Conservation (phyloP, 768 basidiomycete species). For the Kwoniella bestiolae region DNA sequence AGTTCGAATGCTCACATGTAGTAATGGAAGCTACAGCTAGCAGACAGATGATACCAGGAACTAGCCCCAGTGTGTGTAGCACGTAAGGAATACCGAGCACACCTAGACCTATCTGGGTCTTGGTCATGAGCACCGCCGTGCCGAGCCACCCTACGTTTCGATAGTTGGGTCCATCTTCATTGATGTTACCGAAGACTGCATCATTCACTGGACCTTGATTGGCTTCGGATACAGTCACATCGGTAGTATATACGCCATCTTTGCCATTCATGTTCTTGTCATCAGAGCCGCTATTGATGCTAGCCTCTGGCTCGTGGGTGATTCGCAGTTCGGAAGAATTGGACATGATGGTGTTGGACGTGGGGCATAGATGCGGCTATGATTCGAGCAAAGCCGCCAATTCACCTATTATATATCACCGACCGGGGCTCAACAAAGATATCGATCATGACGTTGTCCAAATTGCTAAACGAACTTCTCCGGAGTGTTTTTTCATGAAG, state of each 20-base stretch:
- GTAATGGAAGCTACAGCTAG: slow-evolving; percentile 36
- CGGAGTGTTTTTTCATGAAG: too few species aligned
- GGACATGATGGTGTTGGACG: too few species aligned
- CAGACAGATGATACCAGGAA: slow-evolving; percentile 27
- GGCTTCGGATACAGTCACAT: not conserved
- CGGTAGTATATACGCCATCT: not conserved
- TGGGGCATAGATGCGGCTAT: not conserved
- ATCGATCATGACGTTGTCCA: too few species aligned
- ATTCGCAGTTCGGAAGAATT: not conserved
- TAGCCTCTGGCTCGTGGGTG: not conserved
- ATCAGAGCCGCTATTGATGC: not conserved
- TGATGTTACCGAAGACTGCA: slow-evolving; percentile 33
- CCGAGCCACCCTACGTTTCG: slow-evolving; percentile 28
- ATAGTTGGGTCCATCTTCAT: slow-evolving; percentile 34
- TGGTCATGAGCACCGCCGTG: slow-evolving; percentile 33
- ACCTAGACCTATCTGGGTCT: slow-evolving; percentile 42
- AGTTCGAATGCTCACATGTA: slow-evolving; percentile 23
- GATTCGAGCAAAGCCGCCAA: not conserved
- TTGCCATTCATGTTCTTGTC: not conserved
- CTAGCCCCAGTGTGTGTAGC: slow-evolving; percentile 12
- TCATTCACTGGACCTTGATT: slow-evolving; percentile 14
- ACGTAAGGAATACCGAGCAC: slow-evolving; percentile 37
- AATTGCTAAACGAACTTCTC: too few species aligned
- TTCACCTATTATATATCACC: too few species aligned
- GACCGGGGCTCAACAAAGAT: too few species aligned